Evolutionary conservation across 176 grass and related monocot genomes (phyloP), one percentile per base, ranked within the genome.

Genomic region (Oryza glumipatula): DNA sequence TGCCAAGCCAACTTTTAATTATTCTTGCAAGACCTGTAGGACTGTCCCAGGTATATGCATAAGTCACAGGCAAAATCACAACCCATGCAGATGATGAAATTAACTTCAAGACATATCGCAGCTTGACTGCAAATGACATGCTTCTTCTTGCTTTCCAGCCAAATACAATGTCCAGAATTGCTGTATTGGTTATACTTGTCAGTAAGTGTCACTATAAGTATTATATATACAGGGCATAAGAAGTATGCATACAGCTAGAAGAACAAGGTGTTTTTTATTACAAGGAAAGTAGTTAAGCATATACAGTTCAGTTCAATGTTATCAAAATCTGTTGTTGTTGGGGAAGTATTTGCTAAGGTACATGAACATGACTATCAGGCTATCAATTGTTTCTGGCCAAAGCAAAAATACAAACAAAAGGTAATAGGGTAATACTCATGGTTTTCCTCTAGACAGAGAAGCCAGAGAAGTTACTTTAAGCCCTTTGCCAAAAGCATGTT

Each of bases 91-190:
- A 88, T 79, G 93, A 78, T 76, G 91, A 89, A 69, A 96, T 75
- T 70, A 96, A 78, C 86, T 99, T 99, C 84, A 99, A 82, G 77
- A 99, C 87, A 89, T 91, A 99, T 87, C 96, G 90, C 85, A 99
- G 74, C 79, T 96, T 96, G 68, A 94, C 94, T 56, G 89, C 83
- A 85, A 94, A 88, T 4, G 93, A 91, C 96, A 99, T 99, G 83
- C 79, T 99, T 93, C 68, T 96, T 80, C 96, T 96, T 78, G 96
- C 96, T 85, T 99, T 96, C 96, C 96, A 99, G 80, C 93, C 86
- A 76, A 99, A 95, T 65, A 96, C 88, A 70, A 96, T 86, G 81
- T 99, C 96, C 77, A 99, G 89, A 19, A 92, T 48, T 54, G 93
- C 96, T 99, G 93, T 72, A 82, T 78, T 47, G 71, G 58, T 70